phyloP scores from a whole-genome alignment of 306 rosid species.

The Arachis stenosperma region DNA sequence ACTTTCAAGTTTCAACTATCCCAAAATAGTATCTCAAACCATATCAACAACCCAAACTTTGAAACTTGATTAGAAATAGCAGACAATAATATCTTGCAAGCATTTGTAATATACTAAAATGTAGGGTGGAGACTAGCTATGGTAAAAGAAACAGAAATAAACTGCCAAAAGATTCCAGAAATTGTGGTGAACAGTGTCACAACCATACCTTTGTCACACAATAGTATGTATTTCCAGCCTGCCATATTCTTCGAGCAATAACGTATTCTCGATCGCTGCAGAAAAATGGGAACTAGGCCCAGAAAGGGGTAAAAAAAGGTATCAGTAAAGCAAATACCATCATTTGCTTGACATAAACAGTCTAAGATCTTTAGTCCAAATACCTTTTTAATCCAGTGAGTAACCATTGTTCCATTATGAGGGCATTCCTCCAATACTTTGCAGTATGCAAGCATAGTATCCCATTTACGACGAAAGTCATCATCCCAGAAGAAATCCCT shows the following conservation, averaged over 20 bases:
- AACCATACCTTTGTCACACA: constrained; percentile 89
- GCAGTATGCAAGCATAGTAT: constrained; percentile 76
- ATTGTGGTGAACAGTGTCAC: constrained; percentile 12
- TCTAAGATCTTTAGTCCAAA: constrained; percentile 36
- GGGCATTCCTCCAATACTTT: constrained; percentile 89
- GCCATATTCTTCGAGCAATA: constrained; percentile 98
- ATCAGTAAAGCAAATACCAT: constrained; percentile 38
- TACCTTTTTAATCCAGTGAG: constrained; percentile 99
- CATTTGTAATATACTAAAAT: neutral
- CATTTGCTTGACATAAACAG: constrained; percentile 6
- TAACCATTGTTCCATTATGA: constrained; percentile 67
- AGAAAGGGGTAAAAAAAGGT: constrained; percentile 33
- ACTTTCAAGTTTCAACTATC: constrained; percentile 15
- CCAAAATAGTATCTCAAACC: constrained; percentile 21
- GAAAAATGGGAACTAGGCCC: constrained; percentile 91
- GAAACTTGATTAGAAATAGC: neutral
- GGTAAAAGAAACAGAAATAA: constrained; percentile 34
- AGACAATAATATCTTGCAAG: neutral
- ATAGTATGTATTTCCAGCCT: constrained; percentile 81
- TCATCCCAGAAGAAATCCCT: constrained; percentile 99
- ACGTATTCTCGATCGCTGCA: constrained; percentile 98
- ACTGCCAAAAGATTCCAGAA: constrained; percentile 21
- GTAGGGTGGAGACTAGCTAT: constrained; percentile 5
- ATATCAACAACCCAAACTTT: neutral
- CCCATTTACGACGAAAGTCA: constrained; percentile 96